Conservation (phyloP, 257 asterid genomes). For the Gardenia jasminoides region DNA sequence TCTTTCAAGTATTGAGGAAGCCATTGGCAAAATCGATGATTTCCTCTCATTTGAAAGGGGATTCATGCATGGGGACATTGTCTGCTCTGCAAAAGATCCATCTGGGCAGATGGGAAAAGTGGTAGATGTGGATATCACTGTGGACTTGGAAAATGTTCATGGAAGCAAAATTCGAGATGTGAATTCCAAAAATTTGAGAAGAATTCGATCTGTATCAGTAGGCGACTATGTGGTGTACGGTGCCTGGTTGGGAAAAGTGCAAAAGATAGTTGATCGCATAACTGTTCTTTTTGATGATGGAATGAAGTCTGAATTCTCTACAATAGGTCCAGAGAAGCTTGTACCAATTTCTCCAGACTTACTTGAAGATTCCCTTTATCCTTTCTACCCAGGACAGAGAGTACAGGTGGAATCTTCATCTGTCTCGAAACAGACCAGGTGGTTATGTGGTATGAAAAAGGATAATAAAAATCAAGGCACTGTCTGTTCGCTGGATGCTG, state of each 20-base stretch:
- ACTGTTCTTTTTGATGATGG: constrained; percentile 72
- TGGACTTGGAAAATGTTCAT: constrained; percentile 63
- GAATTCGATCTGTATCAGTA: constrained; percentile 53
- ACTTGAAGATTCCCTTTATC: constrained; percentile 72
- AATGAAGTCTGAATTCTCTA: constrained; percentile 40
- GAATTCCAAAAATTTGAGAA: constrained; percentile 46
- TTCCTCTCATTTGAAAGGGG: constrained; percentile 82
- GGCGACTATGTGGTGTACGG: constrained; percentile 68
- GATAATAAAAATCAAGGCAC: constrained; percentile 54
- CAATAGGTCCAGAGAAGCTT: constrained; percentile 53
- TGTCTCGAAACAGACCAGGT: constrained; percentile 40
- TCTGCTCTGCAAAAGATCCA: constrained; percentile 67
- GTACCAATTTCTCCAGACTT: constrained; percentile 55
- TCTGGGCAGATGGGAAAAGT: constrained; percentile 77
- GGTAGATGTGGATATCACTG: constrained; percentile 50
- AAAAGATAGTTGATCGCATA: constrained; percentile 55
- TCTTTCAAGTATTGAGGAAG: constrained; percentile 81
- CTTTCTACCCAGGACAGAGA: constrained; percentile 83
- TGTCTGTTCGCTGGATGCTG: constrained; percentile 64
- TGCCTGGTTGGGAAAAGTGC: constrained; percentile 87
- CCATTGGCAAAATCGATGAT: constrained; percentile 76
- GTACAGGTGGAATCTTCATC: constrained; percentile 53
- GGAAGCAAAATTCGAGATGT: constrained; percentile 53
- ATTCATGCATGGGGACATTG: constrained; percentile 64
- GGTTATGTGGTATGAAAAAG: constrained; percentile 66